phyloP scores from a whole-genome alignment of 495 filamentous ascomycete genomes.

The Sabuloglossum arenarium region DNA sequence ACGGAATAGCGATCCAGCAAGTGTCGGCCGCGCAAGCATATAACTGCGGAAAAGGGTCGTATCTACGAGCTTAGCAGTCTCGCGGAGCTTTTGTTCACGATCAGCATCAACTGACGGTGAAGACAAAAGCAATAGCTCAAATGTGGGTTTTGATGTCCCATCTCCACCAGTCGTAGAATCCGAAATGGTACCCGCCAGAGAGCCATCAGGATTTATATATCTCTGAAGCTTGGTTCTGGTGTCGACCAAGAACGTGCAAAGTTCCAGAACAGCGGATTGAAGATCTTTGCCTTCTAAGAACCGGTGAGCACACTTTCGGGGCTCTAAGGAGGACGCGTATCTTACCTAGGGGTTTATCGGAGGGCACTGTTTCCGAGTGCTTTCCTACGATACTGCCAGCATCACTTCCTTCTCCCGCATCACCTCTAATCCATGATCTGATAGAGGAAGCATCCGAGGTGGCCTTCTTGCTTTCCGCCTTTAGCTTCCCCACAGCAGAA shows the following conservation, averaged over 20 bases:
- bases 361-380: slow-evolving; percentile 7
- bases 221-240: slow-evolving; percentile 59
- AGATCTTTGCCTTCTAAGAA: slow-evolving; percentile 53
- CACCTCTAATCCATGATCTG: slow-evolving; percentile 30
- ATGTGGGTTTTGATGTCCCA: slow-evolving; percentile 8
- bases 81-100: slow-evolving; percentile 44
- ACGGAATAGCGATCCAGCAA: slow-evolving; percentile 80
- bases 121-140: slow-evolving; percentile 8
- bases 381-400: slow-evolving; percentile 25
- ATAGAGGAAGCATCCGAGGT: slow-evolving; percentile 45
- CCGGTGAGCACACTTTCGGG: neutral
- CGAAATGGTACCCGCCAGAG: slow-evolving; percentile 31
- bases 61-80: slow-evolving; percentile 67
- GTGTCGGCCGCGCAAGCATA: slow-evolving; percentile 69
- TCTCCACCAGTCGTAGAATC: neutral
- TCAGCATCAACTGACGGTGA: slow-evolving; percentile 28
- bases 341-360: slow-evolving; percentile 27
- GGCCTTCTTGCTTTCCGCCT: slow-evolving; percentile 24
- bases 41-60: slow-evolving; percentile 85
- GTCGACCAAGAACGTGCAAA: slow-evolving; percentile 70
- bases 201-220: slow-evolving; percentile 56
- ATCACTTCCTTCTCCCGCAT: slow-evolving; percentile 26
- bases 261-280: slow-evolving; percentile 52
- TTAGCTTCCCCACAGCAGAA: neutral
- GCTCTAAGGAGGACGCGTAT: neutral